phyloP scores from a whole-genome alignment of 805 yeast genomes.

The Brettanomyces naardenensis region DNA sequence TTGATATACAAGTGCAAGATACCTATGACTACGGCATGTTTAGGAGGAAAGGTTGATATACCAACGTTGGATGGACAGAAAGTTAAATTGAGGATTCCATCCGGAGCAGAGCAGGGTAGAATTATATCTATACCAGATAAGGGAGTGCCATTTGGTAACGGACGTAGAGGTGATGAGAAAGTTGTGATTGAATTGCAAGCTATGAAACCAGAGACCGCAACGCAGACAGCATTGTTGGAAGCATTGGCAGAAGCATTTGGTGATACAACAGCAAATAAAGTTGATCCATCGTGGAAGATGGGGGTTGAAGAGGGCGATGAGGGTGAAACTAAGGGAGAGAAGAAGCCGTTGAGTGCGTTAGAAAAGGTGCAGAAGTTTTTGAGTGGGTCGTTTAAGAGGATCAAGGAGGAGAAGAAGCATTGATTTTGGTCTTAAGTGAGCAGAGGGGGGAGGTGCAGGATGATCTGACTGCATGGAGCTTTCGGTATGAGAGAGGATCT shows the following conservation, averaged over 20 bases:
- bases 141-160: constrained; percentile 68
- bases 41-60: constrained; percentile 87
- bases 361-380: constrained; percentile 52
- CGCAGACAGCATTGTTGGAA: constrained; percentile 84
- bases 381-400: constrained; percentile 48
- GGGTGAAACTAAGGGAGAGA: constrained; percentile 36
- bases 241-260: constrained; percentile 88
- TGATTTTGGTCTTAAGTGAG: too few relatives aligned
- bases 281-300: constrained; percentile 39
- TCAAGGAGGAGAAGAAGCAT: constrained; percentile 19
- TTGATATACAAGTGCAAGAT: constrained; percentile 59
- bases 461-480: too few relatives aligned
- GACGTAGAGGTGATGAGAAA: constrained; percentile 70
- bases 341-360: constrained; percentile 15
- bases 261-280: constrained; percentile 71
- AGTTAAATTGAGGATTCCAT: constrained; percentile 69
- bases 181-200: constrained; percentile 67
- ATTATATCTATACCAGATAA: constrained; percentile 69
- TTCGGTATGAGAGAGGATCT: too few relatives aligned
- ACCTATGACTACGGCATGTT: constrained; percentile 91
- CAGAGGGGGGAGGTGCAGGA: too few relatives aligned
- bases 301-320: constrained; percentile 6
- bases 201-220: constrained; percentile 67
- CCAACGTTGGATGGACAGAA: constrained; percentile 77
- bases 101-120: constrained; percentile 78